Base-by-base conservation (phyloP, 345 rosid genomes). In the Populus tremula region DNA sequence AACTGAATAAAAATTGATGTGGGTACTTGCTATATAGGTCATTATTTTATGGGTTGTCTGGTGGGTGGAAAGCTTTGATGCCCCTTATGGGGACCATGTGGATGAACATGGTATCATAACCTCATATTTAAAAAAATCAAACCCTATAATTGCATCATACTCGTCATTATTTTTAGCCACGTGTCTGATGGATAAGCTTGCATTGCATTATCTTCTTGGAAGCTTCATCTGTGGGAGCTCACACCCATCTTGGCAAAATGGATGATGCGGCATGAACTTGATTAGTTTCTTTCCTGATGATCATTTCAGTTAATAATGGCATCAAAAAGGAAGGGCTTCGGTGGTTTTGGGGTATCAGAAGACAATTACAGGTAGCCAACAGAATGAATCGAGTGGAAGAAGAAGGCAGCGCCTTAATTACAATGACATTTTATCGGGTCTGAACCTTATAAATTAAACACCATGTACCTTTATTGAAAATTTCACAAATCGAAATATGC, bases 1-100 rank as follows among this genome's bases (percentile, higher is more conserved):
- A 29, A 83, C 50, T 31, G 23, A 67, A 68, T 61, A 27, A 36
- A 76, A 59, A 39, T 67, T n/a, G 65, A 31, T 38, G 82, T 49
- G 61, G 83, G 69, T 68, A 53, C 73, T 63, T 63, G 65, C 38
- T 62, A 31, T 74, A 75, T 45, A 73, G 80, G 71, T 27, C 76
- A 76, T 82, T 65, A 84, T 69, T 80, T 63, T 68, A 62, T 72
- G 71, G 76, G 80, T 38, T 86, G 87, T 82, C 84, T 45, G 78
- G 85, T 79, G 79, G 86, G 86, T 83, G 79, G 87, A 73, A 67
- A 67, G 86, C 84, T 84, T 33, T 49, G 47, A 78, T 72, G 79
- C 56, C 79, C 79, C 84, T 69, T 39, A 39, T 72, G 86, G 86
- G 90, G 90, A 80, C 88, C 90, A 87, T 74, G 88, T 80, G 88